phyloP scores from a whole-genome alignment of 257 asterid genomes.

The Nicotiana sylvestris region DNA sequence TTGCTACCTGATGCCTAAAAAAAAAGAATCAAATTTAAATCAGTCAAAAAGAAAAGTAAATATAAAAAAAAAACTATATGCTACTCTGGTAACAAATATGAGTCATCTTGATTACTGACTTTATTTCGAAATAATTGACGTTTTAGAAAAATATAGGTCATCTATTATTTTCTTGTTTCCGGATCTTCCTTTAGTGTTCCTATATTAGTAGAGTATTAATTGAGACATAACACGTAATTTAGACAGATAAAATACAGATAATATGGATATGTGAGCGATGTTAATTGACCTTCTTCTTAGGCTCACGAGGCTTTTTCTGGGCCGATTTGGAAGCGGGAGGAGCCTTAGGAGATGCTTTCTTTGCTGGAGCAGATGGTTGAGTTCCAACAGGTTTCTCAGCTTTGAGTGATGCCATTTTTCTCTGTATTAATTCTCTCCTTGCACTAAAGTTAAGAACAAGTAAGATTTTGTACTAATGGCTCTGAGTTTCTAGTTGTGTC shows the following conservation, averaged over 20 bases:
- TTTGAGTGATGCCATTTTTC: constrained; percentile 27
- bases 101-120: too few relatives aligned
- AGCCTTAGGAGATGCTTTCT: constrained; percentile 27
- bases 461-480: neutral
- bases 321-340: constrained; percentile 25
- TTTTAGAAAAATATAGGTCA: too few relatives aligned
- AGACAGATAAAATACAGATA: neutral
- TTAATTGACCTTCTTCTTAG: constrained; percentile 26
- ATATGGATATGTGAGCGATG: neutral
- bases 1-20: neutral
- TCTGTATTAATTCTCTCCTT: neutral
- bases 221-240: too few relatives aligned
- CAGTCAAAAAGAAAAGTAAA: neutral
- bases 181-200: too few relatives aligned
- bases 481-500: neutral
- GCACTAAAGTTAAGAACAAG: neutral
- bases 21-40: neutral
- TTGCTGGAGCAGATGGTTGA: constrained; percentile 20
- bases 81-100: neutral
- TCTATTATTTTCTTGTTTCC: too few relatives aligned
- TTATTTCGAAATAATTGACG: too few relatives aligned
- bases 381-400: constrained; percentile 26
- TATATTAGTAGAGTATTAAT: too few relatives aligned
- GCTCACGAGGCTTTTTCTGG: constrained; percentile 29
- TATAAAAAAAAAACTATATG: too few relatives aligned